Evolutionary conservation across 345 rosid genomes (phyloP).

Genomic region (Hirschfeldia incana): DNA sequence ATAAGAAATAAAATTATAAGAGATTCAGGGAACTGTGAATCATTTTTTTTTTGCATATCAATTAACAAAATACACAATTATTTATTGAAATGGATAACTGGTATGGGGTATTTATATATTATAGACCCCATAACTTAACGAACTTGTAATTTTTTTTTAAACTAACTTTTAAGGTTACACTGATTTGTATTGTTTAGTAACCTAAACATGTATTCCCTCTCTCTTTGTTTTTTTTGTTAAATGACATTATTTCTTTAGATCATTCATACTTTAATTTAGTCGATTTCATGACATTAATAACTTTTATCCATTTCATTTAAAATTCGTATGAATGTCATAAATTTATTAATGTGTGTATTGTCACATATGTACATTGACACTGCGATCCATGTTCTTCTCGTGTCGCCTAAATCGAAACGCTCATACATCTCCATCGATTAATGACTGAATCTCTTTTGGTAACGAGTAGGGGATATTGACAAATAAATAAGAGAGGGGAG

Average conservation of each 20-base stretch:
- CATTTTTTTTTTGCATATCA: background rate
- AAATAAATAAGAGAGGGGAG: background rate
- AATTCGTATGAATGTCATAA: background rate
- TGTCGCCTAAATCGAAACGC: background rate
- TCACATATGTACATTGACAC: background rate
- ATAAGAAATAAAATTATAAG: background rate
- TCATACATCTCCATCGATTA: slow-evolving; percentile 25
- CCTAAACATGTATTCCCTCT: no score
- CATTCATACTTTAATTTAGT: background rate
- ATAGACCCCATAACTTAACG: no score
- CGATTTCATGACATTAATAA: background rate
- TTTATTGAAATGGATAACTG: no score
- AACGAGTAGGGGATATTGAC: slow-evolving; percentile 18
- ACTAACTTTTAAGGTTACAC: no score
- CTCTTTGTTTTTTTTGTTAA: background rate
- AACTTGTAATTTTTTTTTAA: no score
- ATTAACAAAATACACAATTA: no score
- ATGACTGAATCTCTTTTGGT: slow-evolving; percentile 1
- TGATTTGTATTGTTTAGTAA: no score
- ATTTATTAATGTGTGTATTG: background rate
- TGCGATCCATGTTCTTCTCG: background rate
- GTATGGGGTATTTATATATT: no score
- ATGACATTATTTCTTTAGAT: background rate
- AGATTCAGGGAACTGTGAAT: background rate
- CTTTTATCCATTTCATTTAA: background rate